phyloP scores from a whole-genome alignment of 2,329 filamentous ascomycete genomes.

The Gliomastix tumulicola region DNA sequence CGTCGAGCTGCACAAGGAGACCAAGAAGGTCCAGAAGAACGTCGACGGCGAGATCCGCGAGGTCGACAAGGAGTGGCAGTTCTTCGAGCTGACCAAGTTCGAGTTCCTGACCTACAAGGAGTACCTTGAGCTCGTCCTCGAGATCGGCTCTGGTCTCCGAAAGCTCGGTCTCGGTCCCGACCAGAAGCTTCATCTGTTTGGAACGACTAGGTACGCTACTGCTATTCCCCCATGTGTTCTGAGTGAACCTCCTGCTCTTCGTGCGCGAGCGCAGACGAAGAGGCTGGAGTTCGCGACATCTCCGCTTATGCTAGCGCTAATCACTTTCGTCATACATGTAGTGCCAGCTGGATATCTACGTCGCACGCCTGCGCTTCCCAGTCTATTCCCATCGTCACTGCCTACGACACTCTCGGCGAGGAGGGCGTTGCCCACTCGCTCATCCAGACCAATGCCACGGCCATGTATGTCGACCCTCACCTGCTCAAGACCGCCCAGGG shows the following conservation, averaged over 20 bases:
- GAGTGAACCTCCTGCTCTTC: neutral
- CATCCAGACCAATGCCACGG: conserved; percentile 69
- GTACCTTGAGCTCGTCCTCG: conserved; percentile 63
- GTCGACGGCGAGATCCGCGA: conserved; percentile 72
- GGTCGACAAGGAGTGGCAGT: conserved; percentile 88
- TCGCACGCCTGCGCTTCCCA: conserved; percentile 75
- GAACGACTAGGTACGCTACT: conserved; percentile 61
- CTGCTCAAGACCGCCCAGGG: conserved; percentile 55
- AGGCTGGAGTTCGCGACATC: too few relatives aligned
- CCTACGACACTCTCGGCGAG: conserved; percentile 87
- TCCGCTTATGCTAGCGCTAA: too few relatives aligned
- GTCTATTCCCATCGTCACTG: conserved; percentile 85
- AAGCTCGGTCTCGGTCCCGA: conserved; percentile 62
- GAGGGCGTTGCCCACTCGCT: conserved; percentile 82
- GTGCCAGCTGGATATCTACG: conserved; percentile 75
- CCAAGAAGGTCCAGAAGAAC: conserved; percentile 84
- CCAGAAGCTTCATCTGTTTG: conserved; percentile 74
- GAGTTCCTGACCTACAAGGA: conserved; percentile 72
- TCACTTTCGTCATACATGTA: conserved; percentile 27
- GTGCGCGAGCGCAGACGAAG: too few relatives aligned
- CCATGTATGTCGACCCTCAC: conserved; percentile 82
- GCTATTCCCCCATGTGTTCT: neutral
- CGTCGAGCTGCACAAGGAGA: conserved; percentile 72
- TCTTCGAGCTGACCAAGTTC: conserved; percentile 76
- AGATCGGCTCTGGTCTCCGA: conserved; percentile 67